phyloP scores from a whole-genome alignment of 139 green algal species.

The Chlorokybus atmophyticus region DNA sequence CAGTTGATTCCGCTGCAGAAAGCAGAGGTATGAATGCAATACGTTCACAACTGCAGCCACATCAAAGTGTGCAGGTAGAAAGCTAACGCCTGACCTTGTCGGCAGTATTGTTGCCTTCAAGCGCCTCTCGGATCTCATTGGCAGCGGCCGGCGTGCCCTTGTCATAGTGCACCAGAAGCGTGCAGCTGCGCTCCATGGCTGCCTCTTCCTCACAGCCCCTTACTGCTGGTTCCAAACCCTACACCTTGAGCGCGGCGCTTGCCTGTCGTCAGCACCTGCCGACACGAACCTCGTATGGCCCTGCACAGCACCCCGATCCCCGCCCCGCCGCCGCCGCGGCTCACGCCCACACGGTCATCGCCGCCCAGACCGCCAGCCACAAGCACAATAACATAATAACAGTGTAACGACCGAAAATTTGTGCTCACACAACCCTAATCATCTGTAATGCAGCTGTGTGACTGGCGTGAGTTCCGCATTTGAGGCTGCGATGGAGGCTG shows the following conservation, averaged over 20 bases:
- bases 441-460: too few species aligned
- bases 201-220: constrained; percentile 20
- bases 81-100: constrained; percentile 71
- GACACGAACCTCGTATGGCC: background rate
- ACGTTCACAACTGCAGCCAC: too few species aligned
- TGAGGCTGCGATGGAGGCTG: too few species aligned
- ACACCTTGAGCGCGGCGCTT: background rate
- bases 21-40: too few species aligned
- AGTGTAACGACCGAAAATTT: too few species aligned
- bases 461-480: too few species aligned
- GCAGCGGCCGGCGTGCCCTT: constrained; percentile 44
- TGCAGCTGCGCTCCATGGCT: constrained; percentile 61
- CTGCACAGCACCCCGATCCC: background rate
- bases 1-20: too few species aligned
- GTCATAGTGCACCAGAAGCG: constrained; percentile 87
- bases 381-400: too few species aligned
- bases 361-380: too few species aligned
- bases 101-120: constrained; percentile 70
- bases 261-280: background rate
- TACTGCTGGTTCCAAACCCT: background rate
- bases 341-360: too few species aligned
- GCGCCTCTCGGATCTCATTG: constrained; percentile 81
- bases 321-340: background rate
- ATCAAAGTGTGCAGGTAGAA: too few species aligned
- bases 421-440: too few species aligned